Conservation (phyloP, 495 filamentous ascomycete genomes). For the Daldinia concentrica region DNA sequence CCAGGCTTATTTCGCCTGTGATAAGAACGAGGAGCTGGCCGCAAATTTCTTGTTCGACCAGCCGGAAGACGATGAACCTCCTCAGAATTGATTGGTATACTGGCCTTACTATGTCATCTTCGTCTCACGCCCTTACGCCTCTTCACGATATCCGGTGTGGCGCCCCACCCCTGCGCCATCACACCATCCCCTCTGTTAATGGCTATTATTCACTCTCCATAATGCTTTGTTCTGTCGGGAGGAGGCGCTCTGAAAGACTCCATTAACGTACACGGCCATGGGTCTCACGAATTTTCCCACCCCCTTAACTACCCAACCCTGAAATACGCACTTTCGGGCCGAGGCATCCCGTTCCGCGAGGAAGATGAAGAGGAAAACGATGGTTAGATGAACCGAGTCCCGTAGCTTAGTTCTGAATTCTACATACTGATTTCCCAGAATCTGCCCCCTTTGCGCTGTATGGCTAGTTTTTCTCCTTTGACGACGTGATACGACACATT, state of each 20-base stretch:
- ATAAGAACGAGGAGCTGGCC: constrained; percentile 98
- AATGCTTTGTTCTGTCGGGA: constrained; percentile 19
- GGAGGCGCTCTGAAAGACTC: constrained; percentile 5
- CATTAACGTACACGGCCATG: not conserved
- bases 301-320: constrained; percentile 6
- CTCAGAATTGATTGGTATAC: constrained; percentile 41
- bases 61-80: constrained; percentile 80
- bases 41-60: constrained; percentile 99
- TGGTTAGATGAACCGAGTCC: constrained; percentile 23
- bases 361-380: constrained; percentile 13
- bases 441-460: not conserved
- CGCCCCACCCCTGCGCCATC: constrained; percentile 4
- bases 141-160: constrained; percentile 34
- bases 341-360: constrained; percentile 14
- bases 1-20: constrained; percentile 98
- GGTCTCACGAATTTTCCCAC: constrained; percentile 2
- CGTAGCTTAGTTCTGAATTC: constrained; percentile 36
- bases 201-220: constrained; percentile 30
- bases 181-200: constrained; percentile 32
- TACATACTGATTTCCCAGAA: constrained; percentile 25
- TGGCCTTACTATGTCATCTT: constrained; percentile 12
- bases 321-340: not conserved
- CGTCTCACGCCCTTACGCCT: constrained; percentile 14
- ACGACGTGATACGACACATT: not conserved
- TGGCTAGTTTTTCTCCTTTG: not conserved